Evolutionary conservation across 2,329 filamentous ascomycete genomes (phyloP).

Genomic region (Alternaria hordeiaustralica): DNA sequence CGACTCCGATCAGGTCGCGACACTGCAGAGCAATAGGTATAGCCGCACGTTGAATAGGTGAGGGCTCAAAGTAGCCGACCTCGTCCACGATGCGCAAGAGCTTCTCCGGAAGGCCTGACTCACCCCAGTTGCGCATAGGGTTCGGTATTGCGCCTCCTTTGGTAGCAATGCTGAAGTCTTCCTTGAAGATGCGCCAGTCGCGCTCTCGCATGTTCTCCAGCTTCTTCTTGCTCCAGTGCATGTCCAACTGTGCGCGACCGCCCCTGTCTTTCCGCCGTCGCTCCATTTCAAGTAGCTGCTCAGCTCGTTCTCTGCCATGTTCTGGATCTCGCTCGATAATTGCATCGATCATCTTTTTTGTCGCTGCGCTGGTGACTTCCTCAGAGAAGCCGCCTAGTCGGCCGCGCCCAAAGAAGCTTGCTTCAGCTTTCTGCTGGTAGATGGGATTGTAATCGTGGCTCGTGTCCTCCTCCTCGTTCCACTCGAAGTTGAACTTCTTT

Average conservation of each 20-base stretch:
- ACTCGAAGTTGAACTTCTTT: conserved; percentile 99
- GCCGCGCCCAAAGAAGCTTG: conserved; percentile 73
- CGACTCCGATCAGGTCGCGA: conserved; percentile 96
- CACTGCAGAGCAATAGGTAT: conserved; percentile 94
- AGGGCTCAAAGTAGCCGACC: conserved; percentile 91
- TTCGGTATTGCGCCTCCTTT: conserved; percentile 93
- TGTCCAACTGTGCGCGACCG: conserved; percentile 76
- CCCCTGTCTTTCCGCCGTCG: conserved; percentile 75
- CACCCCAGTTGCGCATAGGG: conserved; percentile 92
- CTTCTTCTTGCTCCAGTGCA: conserved; percentile 95
- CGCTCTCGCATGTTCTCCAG: conserved; percentile 93
- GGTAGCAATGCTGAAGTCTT: conserved; percentile 95
- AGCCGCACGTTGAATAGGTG: conserved; percentile 88
- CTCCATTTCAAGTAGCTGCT: conserved; percentile 85
- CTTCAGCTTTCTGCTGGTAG: conserved; percentile 71
- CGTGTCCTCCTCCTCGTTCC: conserved; percentile 95
- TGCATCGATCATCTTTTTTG: conserved; percentile 67
- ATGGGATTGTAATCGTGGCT: conserved; percentile 82
- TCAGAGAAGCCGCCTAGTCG: conserved; percentile 71
- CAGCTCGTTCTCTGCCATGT: conserved; percentile 76
- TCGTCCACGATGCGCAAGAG: conserved; percentile 81
- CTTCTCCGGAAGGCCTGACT: conserved; percentile 78
- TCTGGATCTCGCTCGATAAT: conserved; percentile 78
- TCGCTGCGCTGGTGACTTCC: conserved; percentile 59
- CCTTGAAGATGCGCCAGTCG: conserved; percentile 99